phyloP scores from a whole-genome alignment of 371 early-diverging fungal genomes.

The Parasitella parasitica region DNA sequence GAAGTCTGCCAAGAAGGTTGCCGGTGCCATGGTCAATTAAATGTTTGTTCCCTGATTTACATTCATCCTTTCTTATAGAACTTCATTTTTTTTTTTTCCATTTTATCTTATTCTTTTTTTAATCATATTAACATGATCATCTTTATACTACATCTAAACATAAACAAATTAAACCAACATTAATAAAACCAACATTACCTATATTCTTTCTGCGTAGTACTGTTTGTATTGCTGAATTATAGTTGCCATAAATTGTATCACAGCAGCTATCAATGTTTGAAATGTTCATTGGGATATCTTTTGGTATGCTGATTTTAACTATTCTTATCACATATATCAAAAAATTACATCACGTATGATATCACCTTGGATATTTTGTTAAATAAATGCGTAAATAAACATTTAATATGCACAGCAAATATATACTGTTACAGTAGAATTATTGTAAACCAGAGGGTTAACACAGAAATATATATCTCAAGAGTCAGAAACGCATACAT shows the following conservation, averaged over 20 bases:
- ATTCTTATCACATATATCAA: no score
- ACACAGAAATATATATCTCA: slow-evolving; percentile 17
- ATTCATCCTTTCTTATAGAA: not conserved
- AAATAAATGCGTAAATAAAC: no score
- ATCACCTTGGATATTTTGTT: no score
- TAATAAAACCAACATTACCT: not conserved
- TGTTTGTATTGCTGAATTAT: no score
- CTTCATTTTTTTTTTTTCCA: not conserved
- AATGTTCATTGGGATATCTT: no score
- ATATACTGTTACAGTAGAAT: slow-evolving; percentile 3
- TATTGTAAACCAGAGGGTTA: not conserved
- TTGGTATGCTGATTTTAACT: no score
- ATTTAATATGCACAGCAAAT: no score
- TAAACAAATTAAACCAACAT: not conserved
- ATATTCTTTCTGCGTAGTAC: no score
- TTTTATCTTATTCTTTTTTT: not conserved
- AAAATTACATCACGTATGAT: no score
- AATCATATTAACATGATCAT: not conserved
- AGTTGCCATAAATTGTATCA: no score
- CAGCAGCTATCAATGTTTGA: no score
- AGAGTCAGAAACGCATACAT: slow-evolving; percentile 15
- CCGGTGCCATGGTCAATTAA: not conserved
- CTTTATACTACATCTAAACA: not conserved
- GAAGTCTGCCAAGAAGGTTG: not conserved
- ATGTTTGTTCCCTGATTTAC: not conserved